Percentiles rank a stretch among this genome's conserved stretches.
Conservation (phyloP, 192 early-diverging fungal genomes). For the Coemansia sp. region DNA sequence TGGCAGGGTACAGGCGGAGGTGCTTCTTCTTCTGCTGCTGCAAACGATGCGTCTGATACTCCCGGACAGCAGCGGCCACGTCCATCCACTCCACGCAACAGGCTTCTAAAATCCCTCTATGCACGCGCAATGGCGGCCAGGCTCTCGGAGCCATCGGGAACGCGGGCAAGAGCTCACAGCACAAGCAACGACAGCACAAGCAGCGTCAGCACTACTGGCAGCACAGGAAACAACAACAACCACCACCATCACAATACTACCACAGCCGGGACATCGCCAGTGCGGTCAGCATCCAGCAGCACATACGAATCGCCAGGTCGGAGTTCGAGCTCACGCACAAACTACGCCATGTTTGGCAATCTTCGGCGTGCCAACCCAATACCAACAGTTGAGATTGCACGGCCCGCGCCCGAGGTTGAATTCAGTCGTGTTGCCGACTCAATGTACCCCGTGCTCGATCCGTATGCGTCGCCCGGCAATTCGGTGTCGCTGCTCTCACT, state of each 20-base stretch:
- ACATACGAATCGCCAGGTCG: slow-evolving; percentile 9
- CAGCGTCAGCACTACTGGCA: slow-evolving; percentile 11
- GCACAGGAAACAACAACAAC: slow-evolving; percentile 4
- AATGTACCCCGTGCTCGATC: slow-evolving; percentile 16
- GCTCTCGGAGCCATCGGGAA: neutral
- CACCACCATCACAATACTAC: neutral
- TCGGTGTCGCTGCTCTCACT: slow-evolving; percentile 43
- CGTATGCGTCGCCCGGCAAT: slow-evolving; percentile 13
- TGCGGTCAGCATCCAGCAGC: slow-evolving; percentile 12
- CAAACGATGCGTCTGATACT: slow-evolving; percentile 7
- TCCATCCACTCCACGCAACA: slow-evolving; percentile 24
- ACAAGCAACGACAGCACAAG: slow-evolving; percentile 8
- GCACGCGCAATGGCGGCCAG: slow-evolving; percentile 12
- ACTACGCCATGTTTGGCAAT: slow-evolving; percentile 30
- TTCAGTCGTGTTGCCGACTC: slow-evolving; percentile 33
- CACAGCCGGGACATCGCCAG: neutral
- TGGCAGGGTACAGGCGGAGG: neutral
- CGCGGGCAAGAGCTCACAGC: neutral
- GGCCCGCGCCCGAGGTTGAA: slow-evolving; percentile 47
- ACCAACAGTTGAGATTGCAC: slow-evolving; percentile 46
- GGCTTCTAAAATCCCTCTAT: slow-evolving; percentile 45
- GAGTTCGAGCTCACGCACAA: slow-evolving; percentile 9
- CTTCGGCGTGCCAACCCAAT: slow-evolving; percentile 23
- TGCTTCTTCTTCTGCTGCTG: neutral
- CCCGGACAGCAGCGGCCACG: slow-evolving; percentile 5